Conservation (phyloP, 2,329 filamentous ascomycete species). For the Colletotrichum ledebouriae region DNA sequence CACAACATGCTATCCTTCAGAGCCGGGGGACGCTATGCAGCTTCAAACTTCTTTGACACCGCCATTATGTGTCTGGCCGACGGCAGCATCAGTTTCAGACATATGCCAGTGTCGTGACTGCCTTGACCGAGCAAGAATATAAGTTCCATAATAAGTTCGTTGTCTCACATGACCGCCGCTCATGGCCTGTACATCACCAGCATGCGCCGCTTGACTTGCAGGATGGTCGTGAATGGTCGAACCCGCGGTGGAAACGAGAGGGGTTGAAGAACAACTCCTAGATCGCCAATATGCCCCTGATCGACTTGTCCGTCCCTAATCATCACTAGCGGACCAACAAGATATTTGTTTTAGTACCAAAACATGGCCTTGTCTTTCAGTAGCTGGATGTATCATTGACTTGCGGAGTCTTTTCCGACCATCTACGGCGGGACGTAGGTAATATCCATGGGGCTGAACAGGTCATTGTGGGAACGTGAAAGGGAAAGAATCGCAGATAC, state of each 20-base stretch:
- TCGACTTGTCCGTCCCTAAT: constrained; percentile 27
- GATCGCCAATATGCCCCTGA: constrained; percentile 32
- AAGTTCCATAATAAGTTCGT: neutral
- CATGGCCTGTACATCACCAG: neutral
- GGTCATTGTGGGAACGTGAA: constrained; percentile 14
- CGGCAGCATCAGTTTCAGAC: neutral
- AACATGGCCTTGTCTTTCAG: no score
- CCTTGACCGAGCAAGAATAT: neutral
- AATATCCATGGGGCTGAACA: constrained; percentile 18
- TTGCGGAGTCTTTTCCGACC: constrained; percentile 19
- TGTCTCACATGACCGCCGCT: neutral
- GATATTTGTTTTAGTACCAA: constrained; percentile 4
- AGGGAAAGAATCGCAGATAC: neutral
- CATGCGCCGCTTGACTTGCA: constrained; percentile 2
- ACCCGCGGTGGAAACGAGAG: neutral
- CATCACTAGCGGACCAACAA: constrained; percentile 19
- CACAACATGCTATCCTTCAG: constrained; percentile 1
- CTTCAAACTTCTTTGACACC: neutral
- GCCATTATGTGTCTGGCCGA: neutral
- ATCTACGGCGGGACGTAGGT: neutral
- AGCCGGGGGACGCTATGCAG: neutral
- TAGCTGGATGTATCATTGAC: constrained; percentile 13
- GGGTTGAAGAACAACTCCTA: neutral
- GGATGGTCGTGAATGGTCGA: neutral
- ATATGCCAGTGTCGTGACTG: neutral